Evolutionary conservation across 345 rosid species (phyloP).

Genomic region (Arabidopsis suecica): DNA sequence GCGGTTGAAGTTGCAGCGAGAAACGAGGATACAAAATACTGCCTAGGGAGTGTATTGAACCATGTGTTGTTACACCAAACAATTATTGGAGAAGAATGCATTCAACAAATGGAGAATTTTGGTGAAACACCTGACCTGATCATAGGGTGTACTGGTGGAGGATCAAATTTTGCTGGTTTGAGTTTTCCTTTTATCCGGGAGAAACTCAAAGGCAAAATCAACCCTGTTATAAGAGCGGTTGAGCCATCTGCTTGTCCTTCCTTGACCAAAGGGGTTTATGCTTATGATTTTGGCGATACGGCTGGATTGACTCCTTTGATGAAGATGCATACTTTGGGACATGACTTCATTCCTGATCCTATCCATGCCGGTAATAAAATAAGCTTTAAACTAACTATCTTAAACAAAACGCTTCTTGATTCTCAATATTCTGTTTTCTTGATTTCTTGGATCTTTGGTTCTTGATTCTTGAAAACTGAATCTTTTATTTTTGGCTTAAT

Average conservation of each 20-base stretch:
- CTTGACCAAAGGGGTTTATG: conserved; percentile 78
- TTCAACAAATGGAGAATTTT: conserved; percentile 77
- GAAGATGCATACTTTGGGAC: conserved; percentile 99
- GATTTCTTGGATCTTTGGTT: background rate
- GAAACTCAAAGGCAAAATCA: conserved; percentile 82
- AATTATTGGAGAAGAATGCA: conserved; percentile 89
- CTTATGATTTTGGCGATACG: conserved; percentile 89
- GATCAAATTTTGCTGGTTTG: conserved; percentile 93
- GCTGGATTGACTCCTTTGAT: conserved; percentile 94
- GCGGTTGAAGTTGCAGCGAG: conserved; percentile 89
- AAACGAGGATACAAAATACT: conserved; percentile 78
- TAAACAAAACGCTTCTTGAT: background rate
- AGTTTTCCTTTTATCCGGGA: conserved; percentile 91
- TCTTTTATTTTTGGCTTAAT: conserved; percentile 3
- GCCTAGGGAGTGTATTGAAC: conserved; percentile 89
- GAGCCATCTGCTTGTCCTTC: conserved; percentile 97
- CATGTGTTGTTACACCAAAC: conserved; percentile 97
- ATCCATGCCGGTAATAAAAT: conserved; percentile 76
- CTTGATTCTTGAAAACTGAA: background rate
- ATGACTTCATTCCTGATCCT: conserved; percentile 96
- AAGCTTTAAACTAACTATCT: background rate
- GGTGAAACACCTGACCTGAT: conserved; percentile 89
- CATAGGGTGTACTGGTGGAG: conserved; percentile 96
- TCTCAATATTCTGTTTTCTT: too few relatives aligned
- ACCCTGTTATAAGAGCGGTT: conserved; percentile 79